These are phyloP conservation scores for Hygrophorus pudorinus DNA, from an alignment of 768 basidiomycete species.

Conservation along the genomic window DNA sequence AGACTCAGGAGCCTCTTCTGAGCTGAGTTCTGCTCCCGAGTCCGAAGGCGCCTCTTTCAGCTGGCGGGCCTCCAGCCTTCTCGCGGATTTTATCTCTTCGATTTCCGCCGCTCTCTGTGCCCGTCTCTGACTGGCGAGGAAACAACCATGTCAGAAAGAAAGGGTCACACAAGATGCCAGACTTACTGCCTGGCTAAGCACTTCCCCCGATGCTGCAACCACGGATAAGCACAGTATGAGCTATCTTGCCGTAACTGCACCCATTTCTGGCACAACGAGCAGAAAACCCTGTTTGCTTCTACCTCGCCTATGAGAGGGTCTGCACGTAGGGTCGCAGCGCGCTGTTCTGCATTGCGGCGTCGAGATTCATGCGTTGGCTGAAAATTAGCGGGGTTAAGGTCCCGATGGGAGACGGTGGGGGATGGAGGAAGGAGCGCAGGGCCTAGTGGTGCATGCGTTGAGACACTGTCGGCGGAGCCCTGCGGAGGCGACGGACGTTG, in stretches of 20 bases:
- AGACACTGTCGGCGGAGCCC: constrained; percentile 8
- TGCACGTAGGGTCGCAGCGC: constrained; percentile 58
- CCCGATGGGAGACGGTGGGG: constrained; percentile 33
- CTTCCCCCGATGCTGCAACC: constrained; percentile 70
- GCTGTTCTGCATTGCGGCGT: constrained; percentile 69
- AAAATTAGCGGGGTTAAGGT: constrained; percentile 48
- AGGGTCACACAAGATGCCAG: neutral
- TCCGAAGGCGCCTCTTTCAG: neutral
- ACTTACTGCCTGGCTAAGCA: constrained; percentile 59
- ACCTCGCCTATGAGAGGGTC: constrained; percentile 60
- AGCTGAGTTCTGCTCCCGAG: constrained; percentile 1
- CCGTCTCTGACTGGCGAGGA: constrained; percentile 41
- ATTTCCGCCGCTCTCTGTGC: constrained; percentile 45
- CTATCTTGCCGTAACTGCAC: constrained; percentile 73
- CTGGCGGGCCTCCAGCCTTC: constrained; percentile 17
- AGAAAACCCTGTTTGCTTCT: constrained; percentile 68
- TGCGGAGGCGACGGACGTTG: too few relatives aligned
- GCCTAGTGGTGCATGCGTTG: constrained; percentile 5
- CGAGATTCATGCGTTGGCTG: constrained; percentile 56
- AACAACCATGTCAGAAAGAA: constrained; percentile 4
- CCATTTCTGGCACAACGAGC: constrained; percentile 70
- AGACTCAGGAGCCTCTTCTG: constrained; percentile 21
- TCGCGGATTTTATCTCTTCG: constrained; percentile 33
- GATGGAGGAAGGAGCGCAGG: constrained; percentile 6
- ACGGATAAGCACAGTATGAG: constrained; percentile 74